Conservation (phyloP, 2,329 filamentous ascomycete genomes). For the Lasiodiplodia citricola region DNA sequence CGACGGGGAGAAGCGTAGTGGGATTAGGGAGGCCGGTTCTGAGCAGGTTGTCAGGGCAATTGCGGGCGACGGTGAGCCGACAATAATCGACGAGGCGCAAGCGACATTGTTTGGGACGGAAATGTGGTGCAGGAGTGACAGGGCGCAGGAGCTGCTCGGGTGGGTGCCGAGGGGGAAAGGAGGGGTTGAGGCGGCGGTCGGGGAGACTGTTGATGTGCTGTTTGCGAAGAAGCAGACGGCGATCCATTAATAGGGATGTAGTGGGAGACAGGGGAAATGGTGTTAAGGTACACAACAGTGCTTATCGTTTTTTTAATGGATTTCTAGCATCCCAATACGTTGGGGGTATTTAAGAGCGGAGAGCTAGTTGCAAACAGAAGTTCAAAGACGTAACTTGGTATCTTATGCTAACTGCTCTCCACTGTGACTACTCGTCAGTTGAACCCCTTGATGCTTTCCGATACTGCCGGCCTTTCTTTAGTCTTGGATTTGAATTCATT, state of each 20-base stretch:
- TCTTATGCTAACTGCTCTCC: no score
- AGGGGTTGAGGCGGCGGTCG: background rate
- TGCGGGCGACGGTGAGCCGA: conserved; percentile 43
- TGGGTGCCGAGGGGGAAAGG: conserved; percentile 60
- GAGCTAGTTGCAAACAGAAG: no score
- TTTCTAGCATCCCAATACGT: no score
- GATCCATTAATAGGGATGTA: no score
- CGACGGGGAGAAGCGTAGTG: conserved; percentile 52
- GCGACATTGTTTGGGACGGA: conserved; percentile 66
- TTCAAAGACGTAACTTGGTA: no score
- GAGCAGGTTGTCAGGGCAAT: conserved; percentile 47
- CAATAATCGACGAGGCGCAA: background rate
- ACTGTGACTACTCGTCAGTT: no score
- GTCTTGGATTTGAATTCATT: no score
- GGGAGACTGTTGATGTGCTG: background rate
- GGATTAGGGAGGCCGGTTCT: conserved; percentile 43
- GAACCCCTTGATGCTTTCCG: no score
- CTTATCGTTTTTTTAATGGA: no score
- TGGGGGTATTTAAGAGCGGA: no score
- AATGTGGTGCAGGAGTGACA: conserved; percentile 59
- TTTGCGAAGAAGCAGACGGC: background rate
- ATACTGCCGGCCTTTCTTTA: no score
- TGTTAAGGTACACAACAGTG: no score
- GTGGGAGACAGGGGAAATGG: background rate
- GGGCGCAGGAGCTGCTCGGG: conserved; percentile 61